Base-by-base conservation (phyloP, 768 basidiomycete species). In the Flagelloscypha sp. region DNA sequence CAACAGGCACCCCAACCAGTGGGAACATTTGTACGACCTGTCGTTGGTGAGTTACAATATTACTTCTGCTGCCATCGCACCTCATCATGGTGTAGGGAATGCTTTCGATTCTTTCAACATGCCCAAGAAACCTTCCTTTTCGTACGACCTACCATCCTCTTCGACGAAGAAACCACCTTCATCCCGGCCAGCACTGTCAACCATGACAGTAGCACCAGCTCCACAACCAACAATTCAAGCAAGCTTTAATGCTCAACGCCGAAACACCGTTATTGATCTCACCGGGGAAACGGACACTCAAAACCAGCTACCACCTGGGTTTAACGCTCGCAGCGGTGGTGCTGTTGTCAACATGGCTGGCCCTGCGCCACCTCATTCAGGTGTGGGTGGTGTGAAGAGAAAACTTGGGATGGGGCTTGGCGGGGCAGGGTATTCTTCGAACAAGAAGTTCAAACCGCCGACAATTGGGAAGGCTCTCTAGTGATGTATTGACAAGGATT, bases 371-470 rank as follows among this genome's bases (percentile, higher is more conserved):
- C 30, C 28, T 18, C 24, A 17, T 23, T 17, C 32, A 27, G 17
- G 10, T 33, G 18, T 23, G 16, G 36, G 38, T 31, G 68, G 66
- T 20, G 53, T 52, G 12, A 81, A 79, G 46, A 64, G 76, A 39
- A 63, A 76, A 28, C 56, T 81, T 35, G 80, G 80, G 0, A 79
- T 81, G 76, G 76, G 75, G 12, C 61, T 72, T 45, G 52, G 54
- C 4, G 54, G 53, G 6, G 54, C 44, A 17, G 71, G 73, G 3
- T 81, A 81, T 48, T 46, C 71, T n/a, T n/a, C n/a, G 16, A 83
- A 80, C 53, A 83, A 81, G 56, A 81, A 76, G 56, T 81, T 80
- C 65, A 81, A 79, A 55, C 51, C 61, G n/a, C 76, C 71, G 25
- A 54, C 54, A 42, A n/a, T n/a, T n/a, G n/a, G n/a, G n/a, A n/a